A percentile compares a stretch with the other conserved stretches of the same genome.
Evolutionary conservation across 208 protist species (phyloP).

Genomic region (Trypanosoma theileri): DNA sequence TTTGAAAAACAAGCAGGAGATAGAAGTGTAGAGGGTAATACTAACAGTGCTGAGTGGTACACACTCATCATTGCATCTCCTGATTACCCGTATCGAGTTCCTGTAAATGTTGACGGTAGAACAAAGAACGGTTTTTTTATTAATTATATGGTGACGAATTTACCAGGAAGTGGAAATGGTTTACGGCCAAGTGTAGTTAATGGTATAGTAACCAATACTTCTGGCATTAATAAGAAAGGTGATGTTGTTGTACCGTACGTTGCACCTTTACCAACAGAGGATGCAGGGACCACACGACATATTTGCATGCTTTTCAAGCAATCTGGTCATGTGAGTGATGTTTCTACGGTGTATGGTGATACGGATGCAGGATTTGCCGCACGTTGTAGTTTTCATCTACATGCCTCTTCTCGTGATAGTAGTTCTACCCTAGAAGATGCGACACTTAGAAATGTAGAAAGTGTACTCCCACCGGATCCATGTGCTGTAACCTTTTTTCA

Average conservation of each 20-base stretch:
- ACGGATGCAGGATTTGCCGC: conserved; percentile 47
- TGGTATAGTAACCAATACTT: conserved; percentile 9
- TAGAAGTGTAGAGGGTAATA: not conserved
- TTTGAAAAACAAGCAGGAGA: conserved; percentile 29
- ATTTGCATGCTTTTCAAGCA: conserved; percentile 86
- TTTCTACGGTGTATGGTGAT: conserved; percentile 30
- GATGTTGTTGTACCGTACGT: conserved; percentile 84
- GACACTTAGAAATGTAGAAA: conserved; percentile 58
- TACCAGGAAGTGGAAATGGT: conserved; percentile 30
- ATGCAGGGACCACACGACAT: conserved; percentile 83
- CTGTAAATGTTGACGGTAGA: conserved; percentile 38
- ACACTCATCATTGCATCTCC: conserved; percentile 86
- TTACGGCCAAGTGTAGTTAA: not conserved
- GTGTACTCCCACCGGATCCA: conserved; percentile 46
- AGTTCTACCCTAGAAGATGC: conserved; percentile 27
- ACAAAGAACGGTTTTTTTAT: conserved; percentile 75
- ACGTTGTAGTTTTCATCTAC: conserved; percentile 71
- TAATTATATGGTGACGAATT: conserved; percentile 87
- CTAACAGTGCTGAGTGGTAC: conserved; percentile 36
- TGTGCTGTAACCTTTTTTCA: conserved; percentile 84
- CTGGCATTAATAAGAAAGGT: conserved; percentile 36
- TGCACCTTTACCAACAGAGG: conserved; percentile 86
- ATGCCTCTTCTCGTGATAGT: conserved; percentile 29
- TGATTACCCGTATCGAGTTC: conserved; percentile 86
- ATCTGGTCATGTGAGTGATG: conserved; percentile 29